Base-by-base conservation (phyloP, 2,329 filamentous ascomycete species). In the Setomelanomma holmii region DNA sequence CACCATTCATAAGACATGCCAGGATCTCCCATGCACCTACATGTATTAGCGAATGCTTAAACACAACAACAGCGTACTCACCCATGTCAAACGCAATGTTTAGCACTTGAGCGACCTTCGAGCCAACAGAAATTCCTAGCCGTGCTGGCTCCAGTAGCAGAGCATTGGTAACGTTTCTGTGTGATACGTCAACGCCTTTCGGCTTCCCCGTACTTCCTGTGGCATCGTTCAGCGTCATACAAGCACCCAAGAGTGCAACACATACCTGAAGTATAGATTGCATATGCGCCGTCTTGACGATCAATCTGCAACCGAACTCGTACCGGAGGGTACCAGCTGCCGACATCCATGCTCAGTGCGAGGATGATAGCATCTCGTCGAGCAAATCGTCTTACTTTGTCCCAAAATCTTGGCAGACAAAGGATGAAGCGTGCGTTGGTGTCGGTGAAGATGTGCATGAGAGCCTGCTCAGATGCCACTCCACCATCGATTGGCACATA, bases 81-180 rank as follows among this genome's bases (percentile, higher is more conserved):
- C 83, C 82, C 83, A 86, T 86, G 56, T 86, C 84, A 55, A 86
- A 86, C 38, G 81, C 82, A 39, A 86, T 79, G 54, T 82, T 85
- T 35, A 86, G 73, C 5, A 85, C 74, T 49, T 84, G 82, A 2
- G 80, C 82, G 6, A 86, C 83, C 11, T 78, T 78, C 10, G 76
- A 80, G 11, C 83, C 83, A 2, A 75, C 67, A 10, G 60, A 69
- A 44, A 86, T 81, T 3, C 78, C 80, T 14, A 86, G 64, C 50
- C 78, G 79, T 5, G 80, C 82, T 0, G 84, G 83, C 19, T 77
- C 75, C 21, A 79, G 66, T 49, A 80, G 78, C 4, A 85, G 70
- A 10, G 84, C 72, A 64, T 86, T 86, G 14, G 79, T 77, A 16
- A 85, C 80, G 57, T 84, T 83, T 30, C 67, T 68, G 53, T 87